A percentile compares a stretch with the other conserved stretches of the same genome.
Evolutionary conservation across 148 eudicot species (phyloP).

Genomic region (Pharnaceum exiguum): DNA sequence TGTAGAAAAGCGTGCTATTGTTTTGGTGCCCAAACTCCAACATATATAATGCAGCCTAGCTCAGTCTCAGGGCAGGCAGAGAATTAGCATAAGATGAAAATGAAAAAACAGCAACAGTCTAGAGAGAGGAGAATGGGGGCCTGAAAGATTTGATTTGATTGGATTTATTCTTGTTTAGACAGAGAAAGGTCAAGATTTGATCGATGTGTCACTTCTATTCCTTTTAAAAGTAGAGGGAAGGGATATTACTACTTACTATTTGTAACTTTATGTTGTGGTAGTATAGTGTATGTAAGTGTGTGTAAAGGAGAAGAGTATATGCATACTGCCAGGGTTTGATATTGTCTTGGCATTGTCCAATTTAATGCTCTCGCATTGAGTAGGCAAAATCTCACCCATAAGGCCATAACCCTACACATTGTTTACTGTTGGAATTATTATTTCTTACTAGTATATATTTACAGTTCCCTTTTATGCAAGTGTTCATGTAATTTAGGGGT

Average conservation of each 20-base stretch:
- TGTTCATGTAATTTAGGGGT: too few species aligned
- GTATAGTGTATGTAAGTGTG: too few species aligned
- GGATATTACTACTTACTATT: not conserved
- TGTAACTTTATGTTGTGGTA: too few species aligned
- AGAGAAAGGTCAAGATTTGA: conserved; percentile 25
- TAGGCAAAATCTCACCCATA: conserved; percentile 19
- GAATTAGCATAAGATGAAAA: not conserved
- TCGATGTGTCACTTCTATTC: conserved; percentile 25
- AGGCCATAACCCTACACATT: too few species aligned
- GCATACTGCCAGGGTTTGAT: conserved; percentile 14
- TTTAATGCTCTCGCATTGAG: conserved; percentile 28
- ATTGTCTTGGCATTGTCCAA: conserved; percentile 29
- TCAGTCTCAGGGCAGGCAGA: not conserved
- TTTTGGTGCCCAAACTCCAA: conserved; percentile 8
- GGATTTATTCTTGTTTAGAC: conserved; percentile 16
- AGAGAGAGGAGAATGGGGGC: not conserved
- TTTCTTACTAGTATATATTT: too few species aligned
- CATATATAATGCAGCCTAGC: not conserved
- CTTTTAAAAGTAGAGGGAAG: not conserved
- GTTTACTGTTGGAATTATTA: too few species aligned
- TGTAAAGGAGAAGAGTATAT: not conserved
- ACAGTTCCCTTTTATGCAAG: too few species aligned
- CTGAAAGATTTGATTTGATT: conserved; percentile 25
- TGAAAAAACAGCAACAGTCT: not conserved
- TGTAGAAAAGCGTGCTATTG: not conserved